Base-by-base conservation (phyloP, 2,329 filamentous ascomycete species). In the Capronia coronata region DNA sequence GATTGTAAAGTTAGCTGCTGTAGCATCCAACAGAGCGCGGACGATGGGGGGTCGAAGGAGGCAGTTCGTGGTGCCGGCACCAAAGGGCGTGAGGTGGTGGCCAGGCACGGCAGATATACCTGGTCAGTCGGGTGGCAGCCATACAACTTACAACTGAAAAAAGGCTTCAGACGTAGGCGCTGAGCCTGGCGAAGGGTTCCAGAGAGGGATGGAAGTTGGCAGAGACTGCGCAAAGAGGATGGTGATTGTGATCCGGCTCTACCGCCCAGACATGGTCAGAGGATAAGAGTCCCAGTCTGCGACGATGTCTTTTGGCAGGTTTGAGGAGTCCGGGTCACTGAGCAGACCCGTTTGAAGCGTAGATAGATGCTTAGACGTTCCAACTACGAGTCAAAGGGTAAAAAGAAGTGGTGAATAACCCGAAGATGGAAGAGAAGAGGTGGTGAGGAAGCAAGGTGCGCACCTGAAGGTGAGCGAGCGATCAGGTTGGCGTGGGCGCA, bases 291-390 rank as follows among this genome's bases (percentile, higher is more conserved):
- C 59, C 57, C 61, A 55, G 59, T 61, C 57, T 59, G 61, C 61
- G 60, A 62, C 61, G 46, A 45, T 45, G 23, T 14, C 14, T 41
- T 32, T 30, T 16, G 39, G 35, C 18, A 34, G 27, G 43, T 38
- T 10, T n/a, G 34, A 37, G 45, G 30, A 18, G 21, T 32, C 21
- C 30, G 27, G 41, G 9, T 32, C 43, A 43, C 13, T 27, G 16
- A 34, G 23, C 6, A 11, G 27, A 46, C 19, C 23, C 38, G 54
- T 54, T 49, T 61, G 63, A 64, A 66, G 65, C 61, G 62, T 62
- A 51, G 60, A 62, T 62, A 66, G 62, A 62, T 58, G 61, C 60
- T 38, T 60, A 11, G 37, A 32, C 22, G 16, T 37, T 30, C 38
- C 29, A 27, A 32, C 19, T 43, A 32, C 19, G 38, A 29, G 34